A percentile compares a stretch with the other conserved stretches of the same genome.
phyloP scores from a whole-genome alignment of 2,329 filamentous ascomycete genomes.

The Penicillium oxalicum region DNA sequence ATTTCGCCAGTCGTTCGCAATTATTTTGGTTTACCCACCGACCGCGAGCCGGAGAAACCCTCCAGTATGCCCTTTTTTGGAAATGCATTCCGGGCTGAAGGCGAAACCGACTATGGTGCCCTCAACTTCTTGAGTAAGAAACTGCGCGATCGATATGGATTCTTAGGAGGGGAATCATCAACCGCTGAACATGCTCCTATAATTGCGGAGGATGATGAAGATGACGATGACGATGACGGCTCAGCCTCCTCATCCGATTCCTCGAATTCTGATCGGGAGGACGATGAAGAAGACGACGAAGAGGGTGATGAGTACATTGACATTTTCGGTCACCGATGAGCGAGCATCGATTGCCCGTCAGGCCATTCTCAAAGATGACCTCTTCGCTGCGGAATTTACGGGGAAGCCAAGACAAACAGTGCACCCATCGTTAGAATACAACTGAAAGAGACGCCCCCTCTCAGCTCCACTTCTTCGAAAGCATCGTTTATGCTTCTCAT shows the following conservation, averaged over 20 bases:
- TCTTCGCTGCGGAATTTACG: no score
- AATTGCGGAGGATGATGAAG: conserved; percentile 18
- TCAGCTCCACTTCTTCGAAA: no score
- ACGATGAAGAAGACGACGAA: conserved; percentile 48
- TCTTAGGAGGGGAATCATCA: conserved; percentile 27
- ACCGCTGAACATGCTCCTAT: conserved; percentile 19
- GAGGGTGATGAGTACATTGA: conserved; percentile 47
- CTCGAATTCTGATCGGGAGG: conserved; percentile 35
- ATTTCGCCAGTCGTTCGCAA: conserved; percentile 41
- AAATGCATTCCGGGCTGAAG: conserved; percentile 12
- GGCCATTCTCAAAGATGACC: background rate
- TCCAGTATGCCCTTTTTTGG: conserved; percentile 27
- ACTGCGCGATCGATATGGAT: conserved; percentile 35
- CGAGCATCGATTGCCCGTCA: background rate
- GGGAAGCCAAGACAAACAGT: no score
- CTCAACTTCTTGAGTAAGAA: conserved; percentile 52
- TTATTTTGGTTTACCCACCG: conserved; percentile 40
- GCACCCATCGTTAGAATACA: no score
- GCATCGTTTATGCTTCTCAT: no score
- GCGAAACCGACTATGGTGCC: conserved; percentile 46
- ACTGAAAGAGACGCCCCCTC: no score
- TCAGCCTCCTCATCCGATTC: conserved; percentile 14
- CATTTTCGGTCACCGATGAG: conserved; percentile 49
- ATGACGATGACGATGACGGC: conserved; percentile 18
- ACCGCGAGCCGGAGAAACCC: conserved; percentile 26